Percentiles rank a stretch among this genome's conserved stretches.
Conservation (phyloP, 2,329 filamentous ascomycete species). For the Cercospora sesami region DNA sequence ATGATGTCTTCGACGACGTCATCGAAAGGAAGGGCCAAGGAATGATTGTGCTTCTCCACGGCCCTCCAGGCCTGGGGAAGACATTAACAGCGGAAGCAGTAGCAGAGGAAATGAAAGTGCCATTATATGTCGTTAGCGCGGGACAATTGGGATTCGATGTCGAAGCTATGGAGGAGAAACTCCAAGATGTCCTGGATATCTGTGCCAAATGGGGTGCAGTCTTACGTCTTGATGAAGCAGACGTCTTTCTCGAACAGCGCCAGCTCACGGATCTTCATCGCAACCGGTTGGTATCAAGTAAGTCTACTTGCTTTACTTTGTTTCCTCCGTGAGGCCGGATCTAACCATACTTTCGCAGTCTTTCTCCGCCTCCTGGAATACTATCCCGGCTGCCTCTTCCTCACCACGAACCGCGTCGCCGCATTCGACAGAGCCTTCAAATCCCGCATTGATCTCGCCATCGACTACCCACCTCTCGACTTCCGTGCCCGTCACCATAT, state of each 20-base stretch:
- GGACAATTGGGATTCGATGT: constrained; percentile 26
- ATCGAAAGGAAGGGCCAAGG: constrained; percentile 51
- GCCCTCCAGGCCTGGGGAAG: constrained; percentile 42
- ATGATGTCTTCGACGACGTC: constrained; percentile 51
- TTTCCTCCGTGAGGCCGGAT: no score
- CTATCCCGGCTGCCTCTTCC: constrained; percentile 34
- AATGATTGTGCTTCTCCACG: constrained; percentile 41
- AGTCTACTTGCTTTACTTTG: background rate
- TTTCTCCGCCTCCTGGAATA: constrained; percentile 44
- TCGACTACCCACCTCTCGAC: constrained; percentile 38
- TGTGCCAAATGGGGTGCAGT: constrained; percentile 56
- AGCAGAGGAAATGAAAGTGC: constrained; percentile 40
- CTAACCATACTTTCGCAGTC: constrained; percentile 19
- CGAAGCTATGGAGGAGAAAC: constrained; percentile 20
- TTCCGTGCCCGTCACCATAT: constrained; percentile 32
- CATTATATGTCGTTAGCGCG: constrained; percentile 41
- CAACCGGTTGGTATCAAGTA: constrained; percentile 44
- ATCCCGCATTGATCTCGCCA: constrained; percentile 38
- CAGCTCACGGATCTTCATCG: constrained; percentile 29
- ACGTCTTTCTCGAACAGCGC: constrained; percentile 60
- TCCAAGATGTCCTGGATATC: constrained; percentile 42
- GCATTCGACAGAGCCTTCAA: constrained; percentile 42
- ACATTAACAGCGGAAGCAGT: constrained; percentile 33
- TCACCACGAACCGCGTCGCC: constrained; percentile 42
- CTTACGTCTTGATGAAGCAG: constrained; percentile 60